phyloP scores from a whole-genome alignment of 139 green algal genomes.

The Picocystis salinarum region DNA sequence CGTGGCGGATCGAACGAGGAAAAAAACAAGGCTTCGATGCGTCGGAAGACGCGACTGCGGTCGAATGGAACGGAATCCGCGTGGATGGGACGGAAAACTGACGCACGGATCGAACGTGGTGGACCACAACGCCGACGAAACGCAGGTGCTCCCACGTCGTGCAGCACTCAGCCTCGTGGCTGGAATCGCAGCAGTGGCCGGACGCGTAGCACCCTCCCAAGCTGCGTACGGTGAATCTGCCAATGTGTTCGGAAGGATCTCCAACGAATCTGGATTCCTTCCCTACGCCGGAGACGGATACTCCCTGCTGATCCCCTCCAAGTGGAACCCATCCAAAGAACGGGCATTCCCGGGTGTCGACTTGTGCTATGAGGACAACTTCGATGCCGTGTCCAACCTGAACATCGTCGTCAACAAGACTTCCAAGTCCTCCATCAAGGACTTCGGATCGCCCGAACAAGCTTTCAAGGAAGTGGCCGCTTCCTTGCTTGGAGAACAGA shows the following conservation, averaged over 20 bases:
- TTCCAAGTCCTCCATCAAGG: slow-evolving; percentile 58
- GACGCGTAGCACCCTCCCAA: too few species aligned
- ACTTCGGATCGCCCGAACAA: slow-evolving; percentile 60
- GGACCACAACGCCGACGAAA: too few species aligned
- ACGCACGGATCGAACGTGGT: too few species aligned
- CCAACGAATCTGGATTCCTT: slow-evolving; percentile 47
- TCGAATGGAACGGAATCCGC: too few species aligned
- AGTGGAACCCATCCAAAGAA: slow-evolving; percentile 93
- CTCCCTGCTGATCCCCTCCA: slow-evolving; percentile 69
- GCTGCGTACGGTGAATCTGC: slow-evolving; percentile 74
- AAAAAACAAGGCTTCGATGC: too few species aligned
- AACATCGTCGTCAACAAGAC: slow-evolving; percentile 46
- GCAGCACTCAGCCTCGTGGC: too few species aligned
- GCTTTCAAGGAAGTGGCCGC: slow-evolving; percentile 57
- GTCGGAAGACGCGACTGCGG: too few species aligned
- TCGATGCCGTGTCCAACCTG: slow-evolving; percentile 58
- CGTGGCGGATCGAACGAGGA: too few species aligned
- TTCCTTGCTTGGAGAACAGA: slow-evolving; percentile 66
- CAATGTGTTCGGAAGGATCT: slow-evolving; percentile 58
- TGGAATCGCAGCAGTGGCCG: too few species aligned
- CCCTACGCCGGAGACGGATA: slow-evolving; percentile 84
- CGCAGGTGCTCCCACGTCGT: too few species aligned
- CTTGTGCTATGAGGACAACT: slow-evolving; percentile 83
- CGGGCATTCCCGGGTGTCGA: slow-evolving; percentile 49
- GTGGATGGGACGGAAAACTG: too few species aligned